Evolutionary conservation across 345 rosid species (phyloP), one percentile per base, ranked within the genome.

Genomic region (Orychophragmus violaceus): DNA sequence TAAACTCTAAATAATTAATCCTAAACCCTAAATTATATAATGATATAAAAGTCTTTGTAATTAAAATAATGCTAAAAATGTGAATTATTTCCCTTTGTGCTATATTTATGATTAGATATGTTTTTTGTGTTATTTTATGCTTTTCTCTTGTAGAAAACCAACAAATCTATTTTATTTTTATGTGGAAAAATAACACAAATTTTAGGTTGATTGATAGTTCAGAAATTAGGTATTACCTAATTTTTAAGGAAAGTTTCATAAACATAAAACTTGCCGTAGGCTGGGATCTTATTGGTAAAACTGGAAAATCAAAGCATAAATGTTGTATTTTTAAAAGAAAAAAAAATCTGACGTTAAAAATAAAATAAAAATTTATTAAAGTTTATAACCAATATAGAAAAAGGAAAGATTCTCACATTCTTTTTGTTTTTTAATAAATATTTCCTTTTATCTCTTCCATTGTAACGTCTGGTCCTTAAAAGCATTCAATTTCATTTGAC

Each of bases 381-480:
- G n/a, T n/a, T n/a, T 62, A 14, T 14, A 21, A 12, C 4, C 52
- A 30, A 11, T 52, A 19, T 36, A 37, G 33, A 11, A 14, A 39
- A 61, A 50, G 18, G 3, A 18, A 10, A 28, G 59, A 64, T 48
- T 36, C 70, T 64, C 33, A 23, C 27, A 45, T 64, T 56, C 8
- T 12, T 23, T 11, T 16, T 45, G 32, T 22, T 0, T 21, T 44
- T 6, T 12, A 16, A n/a, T n/a, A 62, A 33, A 33, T 7, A 19
- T 56, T 63, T 64, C 1, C 6, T 24, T 44, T 70, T 24, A 46
- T 36, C 41, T 44, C 4, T 64, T 55, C 30, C 18, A 49, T 36
- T 28, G 60, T 64, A 72, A 72, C 71, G 71, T 71, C 60, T 64
- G 60, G 52, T 72, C 52, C 64, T 32, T 18, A 29, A 33, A 54